Evolutionary conservation across 805 yeast genomes (phyloP).

Genomic region (Metschnikowia amazonensis): DNA sequence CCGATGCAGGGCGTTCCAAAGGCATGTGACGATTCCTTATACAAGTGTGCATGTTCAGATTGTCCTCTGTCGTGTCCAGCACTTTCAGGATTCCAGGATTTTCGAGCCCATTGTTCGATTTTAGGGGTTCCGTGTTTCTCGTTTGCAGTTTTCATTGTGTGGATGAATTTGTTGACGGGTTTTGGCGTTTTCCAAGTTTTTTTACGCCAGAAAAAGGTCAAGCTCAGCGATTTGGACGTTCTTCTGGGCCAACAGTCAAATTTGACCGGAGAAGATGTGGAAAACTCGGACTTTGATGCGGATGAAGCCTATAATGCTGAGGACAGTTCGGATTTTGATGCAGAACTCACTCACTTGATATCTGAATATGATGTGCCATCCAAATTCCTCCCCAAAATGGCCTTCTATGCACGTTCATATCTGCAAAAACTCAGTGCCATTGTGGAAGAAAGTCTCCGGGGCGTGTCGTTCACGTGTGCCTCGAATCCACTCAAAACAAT

Average conservation of each 20-base stretch:
- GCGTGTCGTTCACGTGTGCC: constrained; percentile 58
- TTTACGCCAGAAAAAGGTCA: constrained; percentile 16
- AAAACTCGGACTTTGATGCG: background rate
- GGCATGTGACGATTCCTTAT: constrained; percentile 61
- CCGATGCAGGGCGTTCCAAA: constrained; percentile 30
- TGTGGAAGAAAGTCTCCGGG: constrained; percentile 39
- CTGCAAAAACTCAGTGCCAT: constrained; percentile 6
- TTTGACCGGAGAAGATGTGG: background rate
- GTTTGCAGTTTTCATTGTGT: constrained; percentile 52
- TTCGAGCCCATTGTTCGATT: constrained; percentile 45
- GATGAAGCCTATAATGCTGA: background rate
- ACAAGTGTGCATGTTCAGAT: constrained; percentile 86
- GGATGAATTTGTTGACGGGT: constrained; percentile 35
- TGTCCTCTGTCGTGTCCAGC: constrained; percentile 78
- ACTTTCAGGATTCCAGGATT: constrained; percentile 45
- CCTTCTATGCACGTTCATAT: background rate
- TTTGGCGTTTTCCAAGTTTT: constrained; percentile 42
- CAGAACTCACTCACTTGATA: constrained; percentile 6
- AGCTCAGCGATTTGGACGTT: constrained; percentile 8
- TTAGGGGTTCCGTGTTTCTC: constrained; percentile 73
- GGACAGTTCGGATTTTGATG: background rate
- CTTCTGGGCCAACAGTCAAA: background rate
- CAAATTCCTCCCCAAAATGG: background rate
- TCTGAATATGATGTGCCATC: background rate
- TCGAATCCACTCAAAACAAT: constrained; percentile 45